Conservation (phyloP, 768 basidiomycete genomes). For the Mycena sanguinolenta region DNA sequence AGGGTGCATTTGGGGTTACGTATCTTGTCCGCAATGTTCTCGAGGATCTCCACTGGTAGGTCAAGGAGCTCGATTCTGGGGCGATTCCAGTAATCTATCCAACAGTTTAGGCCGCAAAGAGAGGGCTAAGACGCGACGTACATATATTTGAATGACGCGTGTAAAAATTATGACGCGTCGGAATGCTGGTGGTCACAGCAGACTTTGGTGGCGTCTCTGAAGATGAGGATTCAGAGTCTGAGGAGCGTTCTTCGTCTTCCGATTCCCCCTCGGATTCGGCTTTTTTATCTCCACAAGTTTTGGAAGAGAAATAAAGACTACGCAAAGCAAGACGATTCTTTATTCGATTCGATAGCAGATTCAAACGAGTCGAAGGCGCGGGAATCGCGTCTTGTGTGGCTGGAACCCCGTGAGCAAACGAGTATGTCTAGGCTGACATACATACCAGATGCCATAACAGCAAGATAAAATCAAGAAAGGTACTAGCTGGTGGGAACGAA, state of each 20-base stretch:
- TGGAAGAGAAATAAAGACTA: slow-evolving; percentile 23
- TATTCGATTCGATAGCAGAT: slow-evolving; percentile 28
- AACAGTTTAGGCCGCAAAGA: not conserved
- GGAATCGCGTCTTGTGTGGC: slow-evolving; percentile 14
- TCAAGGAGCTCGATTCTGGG: slow-evolving; percentile 43
- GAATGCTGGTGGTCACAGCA: not conserved
- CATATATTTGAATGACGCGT: slow-evolving; percentile 14
- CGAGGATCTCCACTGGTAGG: slow-evolving; percentile 46
- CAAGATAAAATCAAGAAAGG: slow-evolving; percentile 22
- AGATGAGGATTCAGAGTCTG: slow-evolving; percentile 23
- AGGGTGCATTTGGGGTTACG: slow-evolving; percentile 36
- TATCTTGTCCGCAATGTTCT: slow-evolving; percentile 42
- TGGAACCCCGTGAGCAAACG: slow-evolving; percentile 2
- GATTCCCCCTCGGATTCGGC: slow-evolving; percentile 16
- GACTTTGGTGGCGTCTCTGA: not conserved
- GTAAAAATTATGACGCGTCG: not conserved
- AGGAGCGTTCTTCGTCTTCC: slow-evolving; percentile 17
- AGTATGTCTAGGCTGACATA: not conserved
- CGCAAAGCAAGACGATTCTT: slow-evolving; percentile 32
- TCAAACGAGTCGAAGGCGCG: slow-evolving; percentile 11
- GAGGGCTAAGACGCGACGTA: slow-evolving; percentile 1
- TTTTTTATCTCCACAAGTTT: not conserved
- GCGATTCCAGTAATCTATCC: slow-evolving; percentile 27
- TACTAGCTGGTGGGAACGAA: too few relatives aligned
- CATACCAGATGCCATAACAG: slow-evolving; percentile 25